Evolutionary conservation across 73 alveolate species (phyloP), one percentile per base, ranked within the genome.

Genomic region (Paramecium tetraurelia): DNA sequence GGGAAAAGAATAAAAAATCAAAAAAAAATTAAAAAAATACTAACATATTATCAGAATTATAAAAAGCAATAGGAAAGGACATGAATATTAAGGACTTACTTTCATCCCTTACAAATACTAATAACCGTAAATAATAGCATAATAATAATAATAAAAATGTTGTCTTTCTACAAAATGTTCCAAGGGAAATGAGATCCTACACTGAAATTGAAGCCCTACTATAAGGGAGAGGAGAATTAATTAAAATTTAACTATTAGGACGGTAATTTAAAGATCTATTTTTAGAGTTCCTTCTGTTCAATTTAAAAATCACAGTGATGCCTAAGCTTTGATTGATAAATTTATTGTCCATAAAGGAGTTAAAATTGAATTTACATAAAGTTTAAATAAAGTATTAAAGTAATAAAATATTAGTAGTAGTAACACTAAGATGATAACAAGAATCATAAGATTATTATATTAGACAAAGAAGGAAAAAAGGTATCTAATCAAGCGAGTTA

Each of bases 291-390:
- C 90, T 8, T 31, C 63, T 18, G 90, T 80, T 10, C 33, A 80
- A 22, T 80, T 80, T 35, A 80, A 46, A 11, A 80, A 43, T 22
- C 75, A 33, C 21, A 29, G 20, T 16, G 90, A 80, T 80, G 90
- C 90, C 11, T 44, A 80, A 80, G 57, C 46, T 48, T 41, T 80
- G 29, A 24, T 80, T 20, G 90, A 80, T 80, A 80, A 80, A 48
- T 80, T 80, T 46, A 80, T 80, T 21, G 90, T 80, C 14, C 90
- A 80, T 35, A 80, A 80, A 48, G 90, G 90, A 18, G 46, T 80
- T 24, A 80, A 80, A 46, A 80, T 80, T 31, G 90, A 80, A 80
- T 44, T 80, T 80, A 43, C 76, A 11, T 75, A 36, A 5, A 35
- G 38, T 29, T 41, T 41, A 38, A 75, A 75, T 38, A 75, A 63